These are phyloP conservation scores for Aspergillus panamensis DNA, from an alignment of 495 filamentous ascomycete genomes.

Conservation along the genomic window DNA sequence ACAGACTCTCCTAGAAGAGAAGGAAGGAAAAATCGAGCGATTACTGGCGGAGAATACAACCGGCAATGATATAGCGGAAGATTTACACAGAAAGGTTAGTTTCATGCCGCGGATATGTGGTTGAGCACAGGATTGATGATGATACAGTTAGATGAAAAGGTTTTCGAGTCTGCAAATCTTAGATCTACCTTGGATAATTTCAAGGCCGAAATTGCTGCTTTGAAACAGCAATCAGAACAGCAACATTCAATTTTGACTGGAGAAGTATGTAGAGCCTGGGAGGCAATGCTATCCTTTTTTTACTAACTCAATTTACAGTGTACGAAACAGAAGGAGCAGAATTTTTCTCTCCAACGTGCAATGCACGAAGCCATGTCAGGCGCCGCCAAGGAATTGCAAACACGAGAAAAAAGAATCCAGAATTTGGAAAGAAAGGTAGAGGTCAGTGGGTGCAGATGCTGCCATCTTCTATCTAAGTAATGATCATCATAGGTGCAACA, in stretches of 20 bases:
- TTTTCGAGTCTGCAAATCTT: slow-evolving; percentile 23
- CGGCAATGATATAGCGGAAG: slow-evolving; percentile 19
- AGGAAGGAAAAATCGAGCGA: slow-evolving; percentile 28
- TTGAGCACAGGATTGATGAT: slow-evolving; percentile 9
- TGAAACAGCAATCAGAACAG: slow-evolving; percentile 19
- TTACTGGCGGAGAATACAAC: slow-evolving; percentile 23
- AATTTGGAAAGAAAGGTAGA: slow-evolving; percentile 43
- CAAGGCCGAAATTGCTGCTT: slow-evolving; percentile 18
- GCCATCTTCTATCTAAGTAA: slow-evolving; percentile 2
- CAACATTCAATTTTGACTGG: slow-evolving; percentile 18
- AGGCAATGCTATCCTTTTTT: background rate
- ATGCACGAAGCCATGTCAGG: slow-evolving; percentile 28
- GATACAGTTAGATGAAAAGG: slow-evolving; percentile 17
- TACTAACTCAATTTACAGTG: slow-evolving; percentile 17
- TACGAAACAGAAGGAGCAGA: slow-evolving; percentile 26
- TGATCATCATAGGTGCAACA: slow-evolving; percentile 31
- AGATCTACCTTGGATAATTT: slow-evolving; percentile 21
- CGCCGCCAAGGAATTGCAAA: slow-evolving; percentile 32
- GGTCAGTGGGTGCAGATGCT: background rate
- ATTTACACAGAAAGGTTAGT: slow-evolving; percentile 32
- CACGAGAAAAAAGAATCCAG: slow-evolving; percentile 34
- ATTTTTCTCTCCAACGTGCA: slow-evolving; percentile 21
- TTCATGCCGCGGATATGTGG: background rate
- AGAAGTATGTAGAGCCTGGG: slow-evolving; percentile 24
- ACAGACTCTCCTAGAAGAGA: slow-evolving; percentile 19